These are phyloP conservation scores for Sporothrix dimorphospora DNA, from an alignment of 2,329 filamentous ascomycete genomes.

Conservation along the genomic window DNA sequence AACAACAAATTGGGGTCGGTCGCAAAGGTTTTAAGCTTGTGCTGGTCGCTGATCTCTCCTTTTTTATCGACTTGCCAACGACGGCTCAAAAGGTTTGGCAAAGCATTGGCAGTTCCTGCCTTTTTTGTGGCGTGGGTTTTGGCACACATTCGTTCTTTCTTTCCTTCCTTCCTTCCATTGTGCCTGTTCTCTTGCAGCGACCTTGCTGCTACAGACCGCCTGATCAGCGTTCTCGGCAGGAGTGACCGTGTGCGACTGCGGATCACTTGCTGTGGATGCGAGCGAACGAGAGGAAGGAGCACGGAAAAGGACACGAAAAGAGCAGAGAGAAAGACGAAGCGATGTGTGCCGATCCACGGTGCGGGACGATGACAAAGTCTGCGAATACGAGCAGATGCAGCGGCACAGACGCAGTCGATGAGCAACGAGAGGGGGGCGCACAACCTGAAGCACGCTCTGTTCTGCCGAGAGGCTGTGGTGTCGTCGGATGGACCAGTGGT, in stretches of 20 bases:
- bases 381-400: slow-evolving; percentile 11
- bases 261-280: slow-evolving; percentile 1
- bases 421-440: background rate
- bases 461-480: slow-evolving; percentile 16
- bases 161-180: background rate
- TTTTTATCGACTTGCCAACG: background rate
- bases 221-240: slow-evolving; percentile 1
- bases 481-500: background rate
- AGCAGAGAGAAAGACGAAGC: background rate
- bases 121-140: background rate
- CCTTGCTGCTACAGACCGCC: background rate
- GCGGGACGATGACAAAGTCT: background rate
- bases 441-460: slow-evolving; percentile 20
- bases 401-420: background rate
- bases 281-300: slow-evolving; percentile 9
- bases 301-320: background rate
- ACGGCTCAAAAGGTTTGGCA: no score
- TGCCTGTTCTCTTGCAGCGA: background rate
- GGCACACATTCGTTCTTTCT: background rate
- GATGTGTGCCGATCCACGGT: slow-evolving; percentile 5
- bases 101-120: background rate
- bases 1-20: no score
- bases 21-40: no score
- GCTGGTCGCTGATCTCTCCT: background rate
- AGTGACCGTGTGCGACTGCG: background rate